Conservation (phyloP, 805 yeast genomes). For the Kuraishia hungarica region DNA sequence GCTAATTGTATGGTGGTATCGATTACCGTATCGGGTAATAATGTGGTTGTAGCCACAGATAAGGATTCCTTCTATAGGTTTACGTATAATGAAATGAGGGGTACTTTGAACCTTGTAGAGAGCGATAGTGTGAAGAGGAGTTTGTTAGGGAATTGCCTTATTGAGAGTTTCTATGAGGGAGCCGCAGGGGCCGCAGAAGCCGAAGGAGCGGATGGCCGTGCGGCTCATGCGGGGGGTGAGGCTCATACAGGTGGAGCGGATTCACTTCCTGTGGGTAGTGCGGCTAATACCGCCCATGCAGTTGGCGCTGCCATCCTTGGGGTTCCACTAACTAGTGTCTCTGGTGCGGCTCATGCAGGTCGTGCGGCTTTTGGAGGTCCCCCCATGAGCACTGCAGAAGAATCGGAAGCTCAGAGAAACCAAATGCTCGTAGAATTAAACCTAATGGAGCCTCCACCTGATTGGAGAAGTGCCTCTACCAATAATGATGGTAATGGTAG, state of each 20-base stretch:
- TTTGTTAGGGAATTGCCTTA: conserved; percentile 14
- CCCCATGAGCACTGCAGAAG: background rate
- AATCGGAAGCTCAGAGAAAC: background rate
- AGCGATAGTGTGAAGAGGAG: conserved; percentile 14
- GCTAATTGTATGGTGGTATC: conserved; percentile 10
- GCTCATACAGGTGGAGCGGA: background rate
- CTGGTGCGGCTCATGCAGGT: too few relatives aligned
- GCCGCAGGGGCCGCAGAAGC: background rate
- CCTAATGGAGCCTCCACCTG: background rate
- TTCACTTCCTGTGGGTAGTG: too few relatives aligned
- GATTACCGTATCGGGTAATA: conserved; percentile 13
- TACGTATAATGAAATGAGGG: conserved; percentile 7
- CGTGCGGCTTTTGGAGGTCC: background rate
- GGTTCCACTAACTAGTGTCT: too few relatives aligned
- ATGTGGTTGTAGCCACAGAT: conserved; percentile 18
- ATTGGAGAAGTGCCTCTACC: background rate
- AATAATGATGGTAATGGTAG: background rate
- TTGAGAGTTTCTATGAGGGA: conserved; percentile 9
- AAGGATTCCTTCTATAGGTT: conserved; percentile 17
- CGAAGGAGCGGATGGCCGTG: too few relatives aligned
- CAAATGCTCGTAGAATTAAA: background rate
- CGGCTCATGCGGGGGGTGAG: background rate
- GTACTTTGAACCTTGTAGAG: conserved; percentile 6
- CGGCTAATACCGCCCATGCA: too few relatives aligned
- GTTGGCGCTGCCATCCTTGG: too few relatives aligned